Conservation (phyloP, 2,329 filamentous ascomycete genomes). For the Colletotrichum cuscutae region DNA sequence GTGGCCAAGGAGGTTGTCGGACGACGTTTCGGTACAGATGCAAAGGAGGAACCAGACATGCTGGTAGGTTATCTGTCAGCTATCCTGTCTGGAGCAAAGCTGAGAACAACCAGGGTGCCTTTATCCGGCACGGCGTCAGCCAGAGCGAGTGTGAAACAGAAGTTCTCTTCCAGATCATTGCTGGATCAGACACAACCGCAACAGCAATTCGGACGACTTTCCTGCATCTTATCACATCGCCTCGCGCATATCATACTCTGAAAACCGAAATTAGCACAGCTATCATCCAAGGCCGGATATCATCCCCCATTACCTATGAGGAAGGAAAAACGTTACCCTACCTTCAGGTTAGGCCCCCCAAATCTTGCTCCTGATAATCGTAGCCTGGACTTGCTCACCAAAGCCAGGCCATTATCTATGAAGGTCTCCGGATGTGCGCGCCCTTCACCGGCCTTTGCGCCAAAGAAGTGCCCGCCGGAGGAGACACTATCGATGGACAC, state of each 20-base stretch:
- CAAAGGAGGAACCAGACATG: slow-evolving; percentile 46
- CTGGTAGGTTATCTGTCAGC: slow-evolving; percentile 35
- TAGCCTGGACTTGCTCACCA: slow-evolving; percentile 28
- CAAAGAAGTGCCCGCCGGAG: slow-evolving; percentile 41
- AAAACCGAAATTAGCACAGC: slow-evolving; percentile 56
- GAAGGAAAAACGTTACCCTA: slow-evolving; percentile 46
- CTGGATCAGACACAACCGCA: slow-evolving; percentile 61
- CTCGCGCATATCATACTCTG: slow-evolving; percentile 54
- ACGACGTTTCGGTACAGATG: slow-evolving; percentile 42
- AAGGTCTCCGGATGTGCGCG: slow-evolving; percentile 53
- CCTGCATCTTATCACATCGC: slow-evolving; percentile 58
- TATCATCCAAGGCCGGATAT: slow-evolving; percentile 40
- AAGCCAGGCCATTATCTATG: slow-evolving; percentile 55
- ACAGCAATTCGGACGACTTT: slow-evolving; percentile 59
- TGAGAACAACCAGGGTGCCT: slow-evolving; percentile 38
- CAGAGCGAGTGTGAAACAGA: slow-evolving; percentile 44
- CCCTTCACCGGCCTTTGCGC: slow-evolving; percentile 42
- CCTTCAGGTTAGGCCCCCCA: slow-evolving; percentile 55
- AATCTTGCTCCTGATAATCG: slow-evolving; percentile 1
- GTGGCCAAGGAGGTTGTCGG: slow-evolving; percentile 48
- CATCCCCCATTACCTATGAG: slow-evolving; percentile 42
- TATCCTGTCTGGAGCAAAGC: neutral
- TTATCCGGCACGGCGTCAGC: slow-evolving; percentile 53
- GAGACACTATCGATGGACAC: slow-evolving; percentile 41
- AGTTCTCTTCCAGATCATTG: slow-evolving; percentile 41